Base-by-base conservation (phyloP, 2,329 filamentous ascomycete genomes). In the Thermoascus crustaceus region DNA sequence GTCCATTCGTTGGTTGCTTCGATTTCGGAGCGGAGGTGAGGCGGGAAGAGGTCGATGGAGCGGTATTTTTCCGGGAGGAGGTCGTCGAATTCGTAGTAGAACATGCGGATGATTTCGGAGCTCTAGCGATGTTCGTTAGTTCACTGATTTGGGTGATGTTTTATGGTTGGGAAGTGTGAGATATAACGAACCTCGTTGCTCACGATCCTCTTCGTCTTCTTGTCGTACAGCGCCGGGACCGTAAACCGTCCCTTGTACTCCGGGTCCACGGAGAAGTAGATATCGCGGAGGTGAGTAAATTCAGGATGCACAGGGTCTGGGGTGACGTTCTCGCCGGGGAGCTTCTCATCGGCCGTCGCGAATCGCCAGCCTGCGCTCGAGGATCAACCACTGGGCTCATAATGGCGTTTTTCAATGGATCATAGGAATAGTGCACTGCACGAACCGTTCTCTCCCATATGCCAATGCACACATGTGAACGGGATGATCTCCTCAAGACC, bases 71-170 rank as follows among this genome's bases (percentile, higher is more conserved):
- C 67, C 0, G 73, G 72, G 16, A 88, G 57, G 22, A 85, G 55
- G 44, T 75, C 72, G 58, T 96, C 80, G 55, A 96, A 96, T 58
- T 78, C 84, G 26, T 72, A 73, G 55, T 84, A 84, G 42, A 95
- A 69, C 84, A 94, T 94, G 55, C 88, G 80, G 58, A 94, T 79
- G 57, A 95, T 94, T 66, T 95, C 88, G 47, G 80, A 80, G 60
- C 82, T 69, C 62, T 65, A 42, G 8, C 21, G 7, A 29, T 13
- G 17, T 8, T 16, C 8, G n/a, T 32, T 24, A 26, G 27, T n/a
- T n/a, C n/a, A n/a, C n/a, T n/a, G n/a, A 35, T 47, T 17, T 35
- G 42, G n/a, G 7, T 14, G 19, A 35, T 23, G 8, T 11, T 26
- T 30, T 27, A 3, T 11, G 9, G 13, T 4, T 27, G n/a, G 4